These are phyloP conservation scores for Bodo saltans DNA, from an alignment of 78 protist genomes.

Conservation along the genomic window DNA sequence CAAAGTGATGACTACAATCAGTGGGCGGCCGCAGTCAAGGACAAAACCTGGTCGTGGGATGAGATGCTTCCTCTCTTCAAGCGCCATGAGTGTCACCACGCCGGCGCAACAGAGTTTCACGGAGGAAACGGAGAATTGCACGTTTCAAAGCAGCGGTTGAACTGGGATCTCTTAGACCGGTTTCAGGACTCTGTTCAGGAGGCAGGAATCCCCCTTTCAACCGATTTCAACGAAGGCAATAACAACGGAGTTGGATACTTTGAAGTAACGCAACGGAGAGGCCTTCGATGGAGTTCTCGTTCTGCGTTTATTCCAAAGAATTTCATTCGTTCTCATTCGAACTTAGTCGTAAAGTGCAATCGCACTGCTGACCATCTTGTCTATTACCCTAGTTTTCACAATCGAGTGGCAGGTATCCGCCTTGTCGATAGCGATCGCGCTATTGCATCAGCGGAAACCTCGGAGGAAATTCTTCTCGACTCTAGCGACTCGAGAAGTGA, in stretches of 20 bases:
- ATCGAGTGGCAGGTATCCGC: neutral
- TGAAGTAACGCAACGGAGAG: constrained; percentile 24
- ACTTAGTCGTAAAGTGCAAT: constrained; percentile 20
- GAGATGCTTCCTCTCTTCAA: constrained; percentile 22
- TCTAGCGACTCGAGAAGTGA: constrained; percentile 6
- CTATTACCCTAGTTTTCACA: too few species aligned
- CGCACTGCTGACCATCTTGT: neutral
- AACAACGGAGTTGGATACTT: constrained; percentile 22
- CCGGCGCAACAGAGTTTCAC: constrained; percentile 1
- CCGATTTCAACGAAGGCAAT: constrained; percentile 27
- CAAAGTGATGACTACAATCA: constrained; percentile 29
- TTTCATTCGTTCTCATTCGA: neutral
- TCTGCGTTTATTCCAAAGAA: constrained; percentile 1
- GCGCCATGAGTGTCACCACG: constrained; percentile 15
- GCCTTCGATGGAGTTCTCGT: neutral
- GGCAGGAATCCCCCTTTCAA: constrained; percentile 22
- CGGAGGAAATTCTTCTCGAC: neutral
- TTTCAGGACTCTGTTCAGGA: neutral
- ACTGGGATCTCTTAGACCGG: constrained; percentile 26
- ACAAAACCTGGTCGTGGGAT: constrained; percentile 23
- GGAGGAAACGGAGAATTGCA: constrained; percentile 1
- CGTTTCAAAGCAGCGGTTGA: constrained; percentile 8
- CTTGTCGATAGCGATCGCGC: neutral
- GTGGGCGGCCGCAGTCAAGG: constrained; percentile 15
- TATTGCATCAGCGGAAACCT: neutral